Conservation (phyloP, 2,329 filamentous ascomycete genomes). For the Fonsecaea multimorphosa region DNA sequence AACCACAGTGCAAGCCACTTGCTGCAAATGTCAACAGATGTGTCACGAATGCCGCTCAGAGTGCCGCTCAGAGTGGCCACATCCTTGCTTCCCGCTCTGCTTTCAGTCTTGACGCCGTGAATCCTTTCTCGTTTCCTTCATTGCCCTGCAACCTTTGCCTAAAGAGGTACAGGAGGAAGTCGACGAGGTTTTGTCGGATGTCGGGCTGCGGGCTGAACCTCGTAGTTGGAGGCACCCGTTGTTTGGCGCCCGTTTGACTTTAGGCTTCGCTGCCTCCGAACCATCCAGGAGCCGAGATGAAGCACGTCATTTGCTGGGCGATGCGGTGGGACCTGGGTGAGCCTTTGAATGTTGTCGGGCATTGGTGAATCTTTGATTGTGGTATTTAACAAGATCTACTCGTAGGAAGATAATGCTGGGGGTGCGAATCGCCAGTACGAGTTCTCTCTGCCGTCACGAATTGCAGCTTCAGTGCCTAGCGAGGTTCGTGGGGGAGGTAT, state of each 20-base stretch:
- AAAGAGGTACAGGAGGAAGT: not conserved
- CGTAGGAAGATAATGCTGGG: too few relatives aligned
- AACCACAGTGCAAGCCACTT: not conserved
- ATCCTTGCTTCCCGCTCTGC: not conserved
- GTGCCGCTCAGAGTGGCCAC: not conserved
- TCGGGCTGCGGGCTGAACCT: too few relatives aligned
- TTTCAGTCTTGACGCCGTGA: not conserved
- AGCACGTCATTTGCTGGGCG: slow-evolving; percentile 2
- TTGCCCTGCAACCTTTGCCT: not conserved
- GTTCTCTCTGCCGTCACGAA: not conserved
- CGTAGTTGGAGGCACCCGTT: not conserved
- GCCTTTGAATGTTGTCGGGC: not conserved
- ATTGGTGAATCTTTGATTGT: not conserved
- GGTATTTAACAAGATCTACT: too few relatives aligned
- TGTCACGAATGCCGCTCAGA: slow-evolving; percentile 12
- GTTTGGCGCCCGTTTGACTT: slow-evolving; percentile 3
- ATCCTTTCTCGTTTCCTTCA: not conserved
- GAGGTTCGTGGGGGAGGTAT: not conserved
- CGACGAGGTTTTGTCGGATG: not conserved
- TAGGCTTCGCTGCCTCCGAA: not conserved
- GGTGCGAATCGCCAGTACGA: not conserved
- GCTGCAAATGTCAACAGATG: not conserved
- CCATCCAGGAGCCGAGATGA: not conserved
- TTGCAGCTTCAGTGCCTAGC: not conserved
- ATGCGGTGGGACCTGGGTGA: not conserved